Percentiles rank a stretch among this genome's conserved stretches.
Conservation (phyloP, 1,284 basidiomycete species). For the Sanghuangporus baumii region DNA sequence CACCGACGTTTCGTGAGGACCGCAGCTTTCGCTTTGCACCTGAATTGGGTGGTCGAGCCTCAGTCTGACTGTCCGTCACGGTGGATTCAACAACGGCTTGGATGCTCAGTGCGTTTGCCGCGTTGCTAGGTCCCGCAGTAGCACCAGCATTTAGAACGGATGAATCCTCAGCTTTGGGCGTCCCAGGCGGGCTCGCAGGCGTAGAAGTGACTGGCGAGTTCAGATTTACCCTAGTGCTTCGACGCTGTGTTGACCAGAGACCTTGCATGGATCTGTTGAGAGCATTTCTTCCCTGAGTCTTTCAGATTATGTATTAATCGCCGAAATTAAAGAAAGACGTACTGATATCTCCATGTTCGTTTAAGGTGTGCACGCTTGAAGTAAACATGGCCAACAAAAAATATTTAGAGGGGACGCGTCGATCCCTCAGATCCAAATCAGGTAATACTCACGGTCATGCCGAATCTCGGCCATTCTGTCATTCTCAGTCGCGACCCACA, state of each 20-base stretch:
- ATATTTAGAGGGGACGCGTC: neutral
- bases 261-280: slow-evolving; percentile 74
- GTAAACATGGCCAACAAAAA: neutral
- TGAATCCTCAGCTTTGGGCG: slow-evolving; percentile 27
- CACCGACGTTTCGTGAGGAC: slow-evolving; percentile 33
- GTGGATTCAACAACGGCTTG: slow-evolving; percentile 10
- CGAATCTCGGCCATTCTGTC: neutral
- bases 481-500: neutral
- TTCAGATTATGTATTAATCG: neutral
- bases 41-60: slow-evolving; percentile 24
- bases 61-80: slow-evolving; percentile 22
- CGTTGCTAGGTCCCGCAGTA: slow-evolving; percentile 15
- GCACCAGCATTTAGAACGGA: slow-evolving; percentile 16
- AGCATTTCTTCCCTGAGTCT: slow-evolving; percentile 53
- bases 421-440: neutral
- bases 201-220: slow-evolving; percentile 36
- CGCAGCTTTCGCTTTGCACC: slow-evolving; percentile 56
- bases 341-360: slow-evolving; percentile 20
- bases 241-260: slow-evolving; percentile 62
- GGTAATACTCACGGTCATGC: neutral
- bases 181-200: slow-evolving; percentile 23
- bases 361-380: neutral
- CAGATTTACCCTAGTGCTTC: slow-evolving; percentile 53
- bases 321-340: slow-evolving; percentile 8
- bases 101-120: slow-evolving; percentile 7